phyloP scores from a whole-genome alignment of 192 early-diverging fungal species.

The Dissophora ornata region DNA sequence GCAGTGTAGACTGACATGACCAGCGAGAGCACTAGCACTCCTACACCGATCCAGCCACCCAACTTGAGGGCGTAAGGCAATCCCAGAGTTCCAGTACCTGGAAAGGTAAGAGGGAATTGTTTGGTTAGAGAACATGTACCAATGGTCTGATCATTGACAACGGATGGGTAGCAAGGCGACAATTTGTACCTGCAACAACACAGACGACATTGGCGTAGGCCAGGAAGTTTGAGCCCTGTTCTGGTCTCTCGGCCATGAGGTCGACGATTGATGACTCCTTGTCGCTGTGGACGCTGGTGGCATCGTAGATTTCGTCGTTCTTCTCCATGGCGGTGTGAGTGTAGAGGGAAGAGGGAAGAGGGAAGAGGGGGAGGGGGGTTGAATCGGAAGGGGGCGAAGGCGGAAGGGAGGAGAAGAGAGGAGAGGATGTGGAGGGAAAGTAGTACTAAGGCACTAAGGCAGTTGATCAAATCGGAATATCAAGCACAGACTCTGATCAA shows the following conservation, averaged over 20 bases:
- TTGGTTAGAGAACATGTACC: too few relatives aligned
- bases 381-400: too few relatives aligned
- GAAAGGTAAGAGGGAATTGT: neutral
- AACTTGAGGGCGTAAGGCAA: slow-evolving; percentile 82
- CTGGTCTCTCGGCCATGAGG: slow-evolving; percentile 45
- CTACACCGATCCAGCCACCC: slow-evolving; percentile 81
- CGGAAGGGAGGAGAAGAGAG: too few relatives aligned
- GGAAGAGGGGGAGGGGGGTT: neutral
- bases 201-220: slow-evolving; percentile 75
- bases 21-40: slow-evolving; percentile 77
- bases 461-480: too few relatives aligned
- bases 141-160: too few relatives aligned
- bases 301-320: slow-evolving; percentile 23
- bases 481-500: too few relatives aligned
- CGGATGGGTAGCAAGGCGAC: too few relatives aligned
- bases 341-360: neutral
- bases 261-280: slow-evolving; percentile 37
- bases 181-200: slow-evolving; percentile 86
- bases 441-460: too few relatives aligned
- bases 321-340: slow-evolving; percentile 25
- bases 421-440: too few relatives aligned
- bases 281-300: slow-evolving; percentile 28
- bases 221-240: slow-evolving; percentile 61
- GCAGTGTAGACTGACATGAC: slow-evolving; percentile 79
- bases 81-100: slow-evolving; percentile 84